Percentiles rank a stretch among this genome's conserved stretches.
Evolutionary conservation across 2,329 filamentous ascomycete genomes (phyloP).

Genomic region (Colletotrichum coccodes): DNA sequence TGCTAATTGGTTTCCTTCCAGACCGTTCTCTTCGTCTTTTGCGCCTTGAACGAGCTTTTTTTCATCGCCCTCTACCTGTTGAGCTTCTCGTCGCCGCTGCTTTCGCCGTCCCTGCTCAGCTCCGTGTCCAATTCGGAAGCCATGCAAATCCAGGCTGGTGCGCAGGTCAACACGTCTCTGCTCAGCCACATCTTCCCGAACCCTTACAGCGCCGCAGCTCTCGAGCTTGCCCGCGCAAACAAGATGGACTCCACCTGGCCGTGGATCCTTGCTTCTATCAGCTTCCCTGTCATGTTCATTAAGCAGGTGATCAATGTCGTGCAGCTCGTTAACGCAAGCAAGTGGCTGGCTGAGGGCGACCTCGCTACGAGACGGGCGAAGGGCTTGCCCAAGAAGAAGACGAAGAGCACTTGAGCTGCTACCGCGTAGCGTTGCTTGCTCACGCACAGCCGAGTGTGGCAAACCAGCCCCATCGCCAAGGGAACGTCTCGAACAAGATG

Average conservation of each 20-base stretch:
- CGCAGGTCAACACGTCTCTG: conserved; percentile 74
- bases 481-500: background rate
- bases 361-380: conserved; percentile 66
- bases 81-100: conserved; percentile 90
- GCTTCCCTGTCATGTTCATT: conserved; percentile 85
- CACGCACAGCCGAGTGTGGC: background rate
- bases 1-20: conserved; percentile 49
- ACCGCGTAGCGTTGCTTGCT: background rate
- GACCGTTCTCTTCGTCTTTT: conserved; percentile 92
- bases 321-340: conserved; percentile 92
- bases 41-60: conserved; percentile 92
- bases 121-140: conserved; percentile 64
- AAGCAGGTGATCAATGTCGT: conserved; percentile 97
- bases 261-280: conserved; percentile 81
- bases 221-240: conserved; percentile 93
- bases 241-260: conserved; percentile 80
- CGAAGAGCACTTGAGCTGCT: conserved; percentile 20
- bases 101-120: conserved; percentile 85
- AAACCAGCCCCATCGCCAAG: background rate
- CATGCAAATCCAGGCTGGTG: conserved; percentile 69
- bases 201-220: conserved; percentile 90
- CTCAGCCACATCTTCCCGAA: conserved; percentile 84
- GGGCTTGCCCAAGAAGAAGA: conserved; percentile 62
- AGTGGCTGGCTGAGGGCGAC: conserved; percentile 94
- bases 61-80: conserved; percentile 98